These are phyloP conservation scores for Elsinoe fawcettii DNA, from an alignment of 2,329 filamentous ascomycete species.

Conservation along the genomic window DNA sequence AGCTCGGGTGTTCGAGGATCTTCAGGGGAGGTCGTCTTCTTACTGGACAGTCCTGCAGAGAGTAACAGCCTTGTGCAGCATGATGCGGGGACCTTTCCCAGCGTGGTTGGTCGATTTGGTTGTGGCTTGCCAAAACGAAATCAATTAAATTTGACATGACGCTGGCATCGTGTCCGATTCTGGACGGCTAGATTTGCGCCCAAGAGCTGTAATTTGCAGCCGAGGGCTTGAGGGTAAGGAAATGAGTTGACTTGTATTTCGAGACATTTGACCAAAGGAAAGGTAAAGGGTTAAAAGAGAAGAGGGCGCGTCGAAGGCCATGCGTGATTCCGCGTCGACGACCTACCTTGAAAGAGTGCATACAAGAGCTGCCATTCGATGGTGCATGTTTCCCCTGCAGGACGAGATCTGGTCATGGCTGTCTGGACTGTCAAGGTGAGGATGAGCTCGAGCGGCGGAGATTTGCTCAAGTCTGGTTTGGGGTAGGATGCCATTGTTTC, in stretches of 20 bases:
- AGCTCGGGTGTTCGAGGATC: slow-evolving; percentile 11
- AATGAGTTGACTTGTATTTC: slow-evolving; percentile 7
- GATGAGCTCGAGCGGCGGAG: slow-evolving; percentile 4
- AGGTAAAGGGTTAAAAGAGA: neutral
- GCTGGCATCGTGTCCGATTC: slow-evolving; percentile 3
- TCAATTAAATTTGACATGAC: slow-evolving; percentile 14
- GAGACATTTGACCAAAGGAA: slow-evolving; percentile 2
- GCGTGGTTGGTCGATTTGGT: slow-evolving; percentile 8
- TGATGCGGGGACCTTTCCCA: neutral
- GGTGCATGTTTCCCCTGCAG: neutral
- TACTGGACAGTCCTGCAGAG: slow-evolving; percentile 1
- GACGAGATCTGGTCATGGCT: neutral
- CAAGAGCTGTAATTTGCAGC: slow-evolving; percentile 5
- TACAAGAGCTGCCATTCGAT: neutral
- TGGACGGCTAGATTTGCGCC: neutral
- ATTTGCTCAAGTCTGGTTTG: slow-evolving; percentile 13
- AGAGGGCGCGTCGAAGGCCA: neutral
- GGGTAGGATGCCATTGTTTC: slow-evolving; percentile 13
- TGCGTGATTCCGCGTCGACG: neutral
- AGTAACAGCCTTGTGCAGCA: slow-evolving; percentile 5
- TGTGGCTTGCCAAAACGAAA: slow-evolving; percentile 14
- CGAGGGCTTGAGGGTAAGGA: slow-evolving; percentile 7
- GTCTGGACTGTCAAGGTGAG: neutral
- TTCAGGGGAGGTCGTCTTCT: slow-evolving; percentile 9
- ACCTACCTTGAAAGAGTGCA: neutral